Evolutionary conservation across 805 yeast genomes (phyloP), one percentile per base, ranked within the genome.

Genomic region (Candida sphagnicola): DNA sequence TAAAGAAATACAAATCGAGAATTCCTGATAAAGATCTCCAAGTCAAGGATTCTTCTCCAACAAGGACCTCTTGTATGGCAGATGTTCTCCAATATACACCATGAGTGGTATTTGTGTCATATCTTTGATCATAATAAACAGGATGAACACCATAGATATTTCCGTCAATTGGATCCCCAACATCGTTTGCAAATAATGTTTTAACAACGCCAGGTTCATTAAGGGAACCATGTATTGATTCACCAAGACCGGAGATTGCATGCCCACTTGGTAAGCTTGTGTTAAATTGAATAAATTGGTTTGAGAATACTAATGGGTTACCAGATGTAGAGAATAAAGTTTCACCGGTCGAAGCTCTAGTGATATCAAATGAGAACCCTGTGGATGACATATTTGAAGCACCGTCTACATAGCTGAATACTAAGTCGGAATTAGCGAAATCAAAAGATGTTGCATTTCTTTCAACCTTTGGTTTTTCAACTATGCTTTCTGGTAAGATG

Each of bases 61-160:
- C 40, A 10, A 56, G 21, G 4, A 59, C 53, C 39, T 59, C 64
- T 21, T 59, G 63, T 11, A 50, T 49, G 14, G 57, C 58, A 3
- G 55, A 45, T 18, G 59, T 53, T 43, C 62, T 47, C 50, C 60
- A 54, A 39, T 52, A 59, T 4, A 59, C 62, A 12, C 61, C 63
- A 34, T 59, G 65, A 8, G 62, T 41, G 13, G 52, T 41, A 26
- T 47, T 43, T 12, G 51, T 35, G 19, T 34, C 45, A 37, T 48
- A 48, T 18, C 64, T 37, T 39, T 57, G 56, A 36, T 60, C 65
- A 21, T 54, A 40, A 42, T 60, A 59, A 28, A 58, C 45, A 18
- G 65, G 65, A 31, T 60, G 65, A 6, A 51, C 52, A 23, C 65
- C 65, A 42, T 60, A 60, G 12, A 56, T 50, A 38, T 60, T 58